Percentiles rank a stretch among this genome's conserved stretches.
Conservation (phyloP, 1,139 yeast genomes). For the Saccharomyces hybrid region DNA sequence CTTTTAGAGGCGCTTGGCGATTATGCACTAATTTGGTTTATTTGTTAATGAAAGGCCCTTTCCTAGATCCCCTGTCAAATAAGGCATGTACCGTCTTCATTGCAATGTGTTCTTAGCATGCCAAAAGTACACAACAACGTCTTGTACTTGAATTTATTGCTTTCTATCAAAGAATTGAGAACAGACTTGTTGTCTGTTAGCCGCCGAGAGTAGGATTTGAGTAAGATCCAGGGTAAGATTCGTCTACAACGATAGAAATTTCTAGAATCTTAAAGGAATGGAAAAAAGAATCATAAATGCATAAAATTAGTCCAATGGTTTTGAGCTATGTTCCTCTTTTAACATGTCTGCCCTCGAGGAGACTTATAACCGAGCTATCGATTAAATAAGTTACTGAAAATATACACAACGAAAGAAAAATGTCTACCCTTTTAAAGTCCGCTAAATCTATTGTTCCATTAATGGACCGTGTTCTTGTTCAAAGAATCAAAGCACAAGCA, state of each 20-base stretch:
- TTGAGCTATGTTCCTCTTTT: neutral
- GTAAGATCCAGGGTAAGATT: neutral
- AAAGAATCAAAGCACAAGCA: constrained; percentile 85
- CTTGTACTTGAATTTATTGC: too few relatives aligned
- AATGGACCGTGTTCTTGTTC: constrained; percentile 91
- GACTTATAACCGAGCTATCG: neutral
- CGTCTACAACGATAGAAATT: constrained; percentile 9
- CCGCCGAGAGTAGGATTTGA: neutral
- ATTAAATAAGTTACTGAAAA: neutral
- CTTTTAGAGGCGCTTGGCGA: too few relatives aligned
- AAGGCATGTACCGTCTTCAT: too few relatives aligned
- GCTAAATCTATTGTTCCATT: constrained; percentile 87
- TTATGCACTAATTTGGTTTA: too few relatives aligned
- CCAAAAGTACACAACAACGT: too few relatives aligned
- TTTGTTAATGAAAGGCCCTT: too few relatives aligned
- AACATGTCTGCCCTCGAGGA: too few relatives aligned
- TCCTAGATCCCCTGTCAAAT: too few relatives aligned
- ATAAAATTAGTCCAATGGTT: constrained; percentile 1
- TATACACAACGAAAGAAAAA: constrained; percentile 3
- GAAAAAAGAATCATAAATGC: neutral
- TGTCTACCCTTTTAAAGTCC: constrained; percentile 65
- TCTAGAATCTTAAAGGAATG: constrained; percentile 9
- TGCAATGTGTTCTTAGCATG: too few relatives aligned
- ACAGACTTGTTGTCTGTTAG: neutral
- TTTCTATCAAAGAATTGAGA: neutral